Base-by-base conservation (phyloP, 2,329 filamentous ascomycete genomes). In the Fusarium falciforme region DNA sequence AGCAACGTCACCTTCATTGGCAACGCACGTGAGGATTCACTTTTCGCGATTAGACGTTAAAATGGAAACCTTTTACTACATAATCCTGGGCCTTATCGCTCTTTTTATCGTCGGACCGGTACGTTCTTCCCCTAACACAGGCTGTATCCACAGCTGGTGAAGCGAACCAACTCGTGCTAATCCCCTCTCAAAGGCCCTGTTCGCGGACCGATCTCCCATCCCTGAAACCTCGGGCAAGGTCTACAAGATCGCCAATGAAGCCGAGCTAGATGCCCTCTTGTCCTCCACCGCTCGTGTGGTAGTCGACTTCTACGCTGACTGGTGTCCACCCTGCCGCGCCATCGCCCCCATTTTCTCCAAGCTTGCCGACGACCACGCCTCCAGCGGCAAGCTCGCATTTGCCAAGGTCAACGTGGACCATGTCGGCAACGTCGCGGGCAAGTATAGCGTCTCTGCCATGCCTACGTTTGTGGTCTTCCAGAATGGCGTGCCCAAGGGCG, bases 321-420 rank as follows among this genome's bases (percentile, higher is more conserved):
- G 95, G 95, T 98, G 95, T 87, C 94, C 94, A 67, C 95, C 95
- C 66, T 98, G 95, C 92, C 97, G 95, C 86, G 89, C 91, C 76
- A 96, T 98, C 77, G 90, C 94, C 31, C 95, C 95, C 62, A 83
- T 91, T 70, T 86, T 97, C 70, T 75, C 78, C 36, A 70, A 70
- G 36, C 66, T 78, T 2, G 79, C 77, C 12, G 77, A 74, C 16
- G 60, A 55, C 22, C 71, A 76, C 40, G 54, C 72, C 10, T 40
- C 61, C 2, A 67, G 64, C 55, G 91, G 89, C 85, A 82, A 89
- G 71, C 82, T 92, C 76, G 88, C 89, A 82, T 97, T 97, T 85
- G 91, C 90, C 88, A 96, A 97, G 89, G 86, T 98, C 81, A 94
- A 98, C 83, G 94, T 97, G 77, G 95, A 98, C 83, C 88, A 94